A percentile compares a stretch with the other conserved stretches of the same genome.
phyloP scores from a whole-genome alignment of 2,329 filamentous ascomycete genomes.

The Clarireedia homoeocarpa region DNA sequence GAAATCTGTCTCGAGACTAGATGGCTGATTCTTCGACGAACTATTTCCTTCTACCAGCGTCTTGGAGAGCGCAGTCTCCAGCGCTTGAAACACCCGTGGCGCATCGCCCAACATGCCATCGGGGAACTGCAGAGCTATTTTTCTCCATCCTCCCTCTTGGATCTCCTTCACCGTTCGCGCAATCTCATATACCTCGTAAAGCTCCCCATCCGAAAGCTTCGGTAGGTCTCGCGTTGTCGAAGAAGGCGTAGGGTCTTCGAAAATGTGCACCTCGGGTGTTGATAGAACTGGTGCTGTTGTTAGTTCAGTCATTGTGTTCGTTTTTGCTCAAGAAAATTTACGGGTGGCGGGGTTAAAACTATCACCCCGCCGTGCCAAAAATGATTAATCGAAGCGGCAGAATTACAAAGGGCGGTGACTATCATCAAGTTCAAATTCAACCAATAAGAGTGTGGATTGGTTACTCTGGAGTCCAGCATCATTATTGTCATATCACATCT shows the following conservation, averaged over 20 bases:
- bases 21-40: slow-evolving; percentile 4
- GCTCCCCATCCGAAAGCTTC: slow-evolving; percentile 50
- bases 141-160: slow-evolving; percentile 58
- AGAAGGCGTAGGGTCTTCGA: slow-evolving; percentile 40
- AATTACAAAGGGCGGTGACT: not conserved
- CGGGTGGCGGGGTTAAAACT: slow-evolving; percentile 5
- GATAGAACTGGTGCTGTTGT: slow-evolving; percentile 50
- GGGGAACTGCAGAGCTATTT: slow-evolving; percentile 89
- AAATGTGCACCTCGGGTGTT: slow-evolving; percentile 52
- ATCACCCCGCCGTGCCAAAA: not conserved
- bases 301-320: slow-evolving; percentile 5
- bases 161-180: slow-evolving; percentile 72
- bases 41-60: not conserved
- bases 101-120: slow-evolving; percentile 88
- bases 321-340: slow-evolving; percentile 10
- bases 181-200: slow-evolving; percentile 77
- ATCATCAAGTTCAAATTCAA: too few relatives aligned
- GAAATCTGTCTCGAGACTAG: slow-evolving; percentile 16
- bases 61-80: slow-evolving; percentile 43
- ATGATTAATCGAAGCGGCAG: not conserved
- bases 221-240: not conserved
- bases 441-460: too few relatives aligned
- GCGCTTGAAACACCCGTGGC: slow-evolving; percentile 64
- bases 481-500: too few relatives aligned
- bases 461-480: too few relatives aligned